Evolutionary conservation across 345 rosid species (phyloP).

Genomic region (Kandelia obovata): DNA sequence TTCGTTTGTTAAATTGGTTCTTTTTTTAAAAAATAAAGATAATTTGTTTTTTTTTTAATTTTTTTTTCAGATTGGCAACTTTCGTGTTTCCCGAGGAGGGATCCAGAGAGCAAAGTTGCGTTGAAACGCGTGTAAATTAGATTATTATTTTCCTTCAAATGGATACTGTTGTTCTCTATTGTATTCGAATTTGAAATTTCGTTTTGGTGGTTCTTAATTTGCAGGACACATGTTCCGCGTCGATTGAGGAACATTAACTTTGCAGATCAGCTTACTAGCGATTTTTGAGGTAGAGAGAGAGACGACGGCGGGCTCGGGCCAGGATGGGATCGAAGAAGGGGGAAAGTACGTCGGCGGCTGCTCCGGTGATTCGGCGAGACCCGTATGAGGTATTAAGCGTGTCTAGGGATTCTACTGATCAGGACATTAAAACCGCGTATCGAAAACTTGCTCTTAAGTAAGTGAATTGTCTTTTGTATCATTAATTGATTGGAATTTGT

Average conservation of each 20-base stretch:
- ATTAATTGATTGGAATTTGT: background rate
- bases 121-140: constrained; percentile 17
- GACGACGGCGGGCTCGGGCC: background rate
- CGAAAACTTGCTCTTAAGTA: constrained; percentile 96
- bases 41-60: no score
- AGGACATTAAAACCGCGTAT: constrained; percentile 93
- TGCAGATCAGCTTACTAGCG: no score
- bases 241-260: background rate
- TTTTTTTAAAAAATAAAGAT: background rate
- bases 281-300: background rate
- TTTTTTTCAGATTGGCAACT: constrained; percentile 1
- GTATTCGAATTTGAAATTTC: background rate
- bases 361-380: constrained; percentile 65
- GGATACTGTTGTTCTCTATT: background rate
- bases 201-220: constrained; percentile 4
- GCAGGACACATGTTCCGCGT: background rate
- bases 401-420: constrained; percentile 80
- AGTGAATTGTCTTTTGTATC: constrained; percentile 14
- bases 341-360: constrained; percentile 57
- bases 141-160: no score
- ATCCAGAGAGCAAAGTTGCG: constrained; percentile 16
- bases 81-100: constrained; percentile 14
- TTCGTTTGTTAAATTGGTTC: background rate
- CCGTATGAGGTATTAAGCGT: constrained; percentile 92
- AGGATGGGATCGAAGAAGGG: constrained; percentile 30